These are phyloP conservation scores for Inga leiocalycina DNA, from an alignment of 306 rosid species.

Conservation along the genomic window DNA sequence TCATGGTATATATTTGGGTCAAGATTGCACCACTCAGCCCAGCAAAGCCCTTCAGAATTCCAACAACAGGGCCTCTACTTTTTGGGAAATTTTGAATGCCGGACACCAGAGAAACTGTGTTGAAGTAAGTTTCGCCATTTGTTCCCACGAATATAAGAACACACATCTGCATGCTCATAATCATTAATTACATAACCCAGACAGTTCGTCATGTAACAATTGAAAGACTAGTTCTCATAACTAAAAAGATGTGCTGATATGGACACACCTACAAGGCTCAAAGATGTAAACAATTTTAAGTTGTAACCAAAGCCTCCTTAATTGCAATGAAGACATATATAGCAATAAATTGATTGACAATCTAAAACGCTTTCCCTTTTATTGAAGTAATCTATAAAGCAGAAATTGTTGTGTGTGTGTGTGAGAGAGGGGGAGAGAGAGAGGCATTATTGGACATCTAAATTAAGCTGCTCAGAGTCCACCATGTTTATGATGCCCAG, in stretches of 20 bases:
- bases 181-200: conserved; percentile 30
- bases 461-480: not conserved
- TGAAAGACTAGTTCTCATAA: conserved; percentile 15
- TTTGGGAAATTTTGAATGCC: conserved; percentile 95
- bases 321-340: not conserved
- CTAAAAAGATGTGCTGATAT: not conserved
- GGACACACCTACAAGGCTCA: not conserved
- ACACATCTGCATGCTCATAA: conserved; percentile 77
- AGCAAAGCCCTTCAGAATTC: conserved; percentile 93
- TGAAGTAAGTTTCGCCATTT: conserved; percentile 96
- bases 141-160: conserved; percentile 84
- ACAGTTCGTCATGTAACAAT: conserved; percentile 9
- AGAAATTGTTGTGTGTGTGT: not conserved
- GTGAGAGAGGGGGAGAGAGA: fast-evolving
- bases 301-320: not conserved
- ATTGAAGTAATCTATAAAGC: not conserved
- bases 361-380: not conserved
- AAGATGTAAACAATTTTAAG: not conserved
- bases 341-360: not conserved
- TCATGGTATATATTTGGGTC: conserved; percentile 78
- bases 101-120: conserved; percentile 85
- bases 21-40: conserved; percentile 93
- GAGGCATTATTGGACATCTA: not conserved
- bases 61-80: conserved; percentile 92
- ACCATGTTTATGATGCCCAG: not conserved